phyloP scores from a whole-genome alignment of 2,329 filamentous ascomycete species.

The Stromatinia cepivora region DNA sequence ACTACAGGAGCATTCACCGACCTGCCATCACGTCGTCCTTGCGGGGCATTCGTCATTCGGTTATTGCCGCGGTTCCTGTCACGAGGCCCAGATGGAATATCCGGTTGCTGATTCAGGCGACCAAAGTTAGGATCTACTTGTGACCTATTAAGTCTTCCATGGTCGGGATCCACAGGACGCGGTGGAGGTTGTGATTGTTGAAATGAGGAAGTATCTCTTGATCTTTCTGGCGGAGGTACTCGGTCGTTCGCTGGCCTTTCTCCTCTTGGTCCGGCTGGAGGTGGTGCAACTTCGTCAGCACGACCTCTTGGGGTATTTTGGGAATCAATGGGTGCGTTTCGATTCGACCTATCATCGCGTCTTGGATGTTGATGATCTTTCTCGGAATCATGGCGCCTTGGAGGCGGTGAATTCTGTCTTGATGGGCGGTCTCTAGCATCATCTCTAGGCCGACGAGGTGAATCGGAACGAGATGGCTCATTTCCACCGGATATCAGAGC shows the following conservation, averaged over 20 bases:
- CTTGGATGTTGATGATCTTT: slow-evolving; percentile 42
- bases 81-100: slow-evolving; percentile 57
- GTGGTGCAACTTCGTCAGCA: slow-evolving; percentile 34
- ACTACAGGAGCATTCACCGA: slow-evolving; percentile 14
- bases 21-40: slow-evolving; percentile 33
- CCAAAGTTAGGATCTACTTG: slow-evolving; percentile 64
- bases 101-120: slow-evolving; percentile 55
- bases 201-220: slow-evolving; percentile 41
- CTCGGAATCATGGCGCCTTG: slow-evolving; percentile 47
- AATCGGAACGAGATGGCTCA: slow-evolving; percentile 35
- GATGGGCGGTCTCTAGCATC: slow-evolving; percentile 36
- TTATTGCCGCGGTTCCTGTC: slow-evolving; percentile 48
- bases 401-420: slow-evolving; percentile 56
- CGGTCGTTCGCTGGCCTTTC: slow-evolving; percentile 49
- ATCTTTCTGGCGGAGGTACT: slow-evolving; percentile 42
- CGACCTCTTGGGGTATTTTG: slow-evolving; percentile 31
- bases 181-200: slow-evolving; percentile 41
- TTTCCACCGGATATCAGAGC: slow-evolving; percentile 39
- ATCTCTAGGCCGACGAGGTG: slow-evolving; percentile 39
- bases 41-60: slow-evolving; percentile 30
- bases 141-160: slow-evolving; percentile 47
- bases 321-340: slow-evolving; percentile 30
- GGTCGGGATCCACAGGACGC: slow-evolving; percentile 50
- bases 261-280: slow-evolving; percentile 40
- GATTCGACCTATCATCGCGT: slow-evolving; percentile 37